Base-by-base conservation (phyloP, 2,329 filamentous ascomycete species). In the Colletotrichum kahawae region DNA sequence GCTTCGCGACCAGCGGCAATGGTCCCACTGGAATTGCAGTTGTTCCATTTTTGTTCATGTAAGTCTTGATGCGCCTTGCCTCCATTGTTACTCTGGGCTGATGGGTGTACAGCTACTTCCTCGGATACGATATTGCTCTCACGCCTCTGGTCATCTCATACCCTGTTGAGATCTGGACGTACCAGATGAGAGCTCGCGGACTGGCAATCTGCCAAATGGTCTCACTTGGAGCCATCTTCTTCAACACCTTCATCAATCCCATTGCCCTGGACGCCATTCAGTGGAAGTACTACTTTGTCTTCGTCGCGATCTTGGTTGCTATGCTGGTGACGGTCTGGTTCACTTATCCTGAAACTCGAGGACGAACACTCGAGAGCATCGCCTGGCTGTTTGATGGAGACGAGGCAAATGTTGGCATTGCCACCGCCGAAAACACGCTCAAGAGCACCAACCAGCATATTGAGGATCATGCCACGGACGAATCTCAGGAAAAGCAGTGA, bases 221-320 rank as follows among this genome's bases (percentile, higher is more conserved):
- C 18, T 59, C 71, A 12, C 66, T 70, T 4, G 59, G 18, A 27
- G 76, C 71, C 57, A 82, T 85, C 31, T 87, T 87, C 79, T 86
- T 86, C 79, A 85, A 84, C 43, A 85, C 82, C 38, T 86, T 85
- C 51, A 84, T 86, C 78, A 87, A 88, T 79, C 85, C 86, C 0
- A 84, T 87, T 29, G 85, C 85, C 0, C 82, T 87, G 6, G 74
- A 80, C 4, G 82, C 82, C 24, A 82, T 84, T 24, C 78, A 81
- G 64, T 88, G 86, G 86, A 82, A 81, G 36, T 87, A 86, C 74
- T 87, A 87, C 75, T 84, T 88, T 7, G 80, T 81, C 2, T 84
- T 86, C 60, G 84, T 87, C 77, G 80, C 86, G 34, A 70, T 66
- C 29, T 77, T 84, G 91, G 93, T 96, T 63, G 65, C n/a, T 14